phyloP scores from a whole-genome alignment of 2,329 filamentous ascomycete species.

The Aspergillus floridensis region DNA sequence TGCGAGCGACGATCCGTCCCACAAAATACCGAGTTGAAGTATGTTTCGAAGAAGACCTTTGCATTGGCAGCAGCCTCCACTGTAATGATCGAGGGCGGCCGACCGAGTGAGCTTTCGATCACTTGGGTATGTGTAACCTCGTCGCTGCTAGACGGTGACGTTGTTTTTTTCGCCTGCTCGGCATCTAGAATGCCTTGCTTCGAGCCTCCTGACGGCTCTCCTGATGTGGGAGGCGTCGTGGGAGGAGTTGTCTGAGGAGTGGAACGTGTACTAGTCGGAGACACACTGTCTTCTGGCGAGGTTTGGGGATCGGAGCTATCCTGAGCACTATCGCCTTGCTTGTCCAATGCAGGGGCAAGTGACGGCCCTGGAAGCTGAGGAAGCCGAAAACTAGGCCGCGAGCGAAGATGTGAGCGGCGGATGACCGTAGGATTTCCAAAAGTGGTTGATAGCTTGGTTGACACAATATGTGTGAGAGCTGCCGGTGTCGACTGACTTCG shows the following conservation, averaged over 20 bases:
- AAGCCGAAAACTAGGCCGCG: constrained; percentile 32
- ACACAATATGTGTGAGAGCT: constrained; percentile 33
- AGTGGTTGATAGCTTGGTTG: constrained; percentile 38
- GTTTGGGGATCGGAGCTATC: constrained; percentile 37
- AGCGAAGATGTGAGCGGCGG: constrained; percentile 34
- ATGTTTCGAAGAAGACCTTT: constrained; percentile 82
- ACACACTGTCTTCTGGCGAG: constrained; percentile 27
- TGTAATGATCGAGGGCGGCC: constrained; percentile 50
- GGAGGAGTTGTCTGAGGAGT: not conserved
- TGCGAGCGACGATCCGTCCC: constrained; percentile 58
- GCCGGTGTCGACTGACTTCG: constrained; percentile 28
- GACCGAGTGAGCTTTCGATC: constrained; percentile 14
- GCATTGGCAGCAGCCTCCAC: constrained; percentile 76
- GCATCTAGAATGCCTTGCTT: constrained; percentile 7
- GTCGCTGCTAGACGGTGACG: constrained; percentile 1
- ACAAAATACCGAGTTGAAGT: constrained; percentile 69
- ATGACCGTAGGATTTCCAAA: constrained; percentile 44
- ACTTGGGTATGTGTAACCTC: constrained; percentile 4
- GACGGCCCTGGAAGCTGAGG: constrained; percentile 16
- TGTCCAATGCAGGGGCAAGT: constrained; percentile 12
- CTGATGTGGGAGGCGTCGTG: constrained; percentile 35
- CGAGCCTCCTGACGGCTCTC: constrained; percentile 24
- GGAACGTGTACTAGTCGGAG: constrained; percentile 31
- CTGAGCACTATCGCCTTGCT: constrained; percentile 28
- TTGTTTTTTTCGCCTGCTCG: constrained; percentile 11